A percentile compares a stretch with the other conserved stretches of the same genome.
These are phyloP conservation scores for Candida takata DNA, from an alignment of 805 yeast species.

Conservation along the genomic window DNA sequence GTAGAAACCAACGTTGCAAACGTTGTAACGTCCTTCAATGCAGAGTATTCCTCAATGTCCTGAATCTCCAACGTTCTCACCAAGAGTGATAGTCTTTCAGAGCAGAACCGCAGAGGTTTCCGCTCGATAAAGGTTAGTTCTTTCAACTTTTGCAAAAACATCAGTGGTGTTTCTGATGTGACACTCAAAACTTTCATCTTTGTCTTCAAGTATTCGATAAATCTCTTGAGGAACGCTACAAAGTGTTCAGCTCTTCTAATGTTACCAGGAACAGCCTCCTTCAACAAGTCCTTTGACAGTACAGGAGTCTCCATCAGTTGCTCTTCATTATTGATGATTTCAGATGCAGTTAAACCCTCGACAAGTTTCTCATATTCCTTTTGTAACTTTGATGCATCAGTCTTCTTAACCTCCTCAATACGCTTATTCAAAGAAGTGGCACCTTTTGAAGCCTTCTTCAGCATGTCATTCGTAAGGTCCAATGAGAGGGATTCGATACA, in stretches of 20 bases:
- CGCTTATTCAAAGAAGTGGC: constrained; percentile 71
- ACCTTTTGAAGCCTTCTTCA: constrained; percentile 82
- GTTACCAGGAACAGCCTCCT: constrained; percentile 96
- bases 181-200: constrained; percentile 97
- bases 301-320: constrained; percentile 82
- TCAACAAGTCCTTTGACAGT: constrained; percentile 73
- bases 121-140: constrained; percentile 88
- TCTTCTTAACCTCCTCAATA: constrained; percentile 76
- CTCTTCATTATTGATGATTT: constrained; percentile 56
- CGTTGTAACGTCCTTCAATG: constrained; percentile 91
- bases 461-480: constrained; percentile 84
- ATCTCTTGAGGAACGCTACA: constrained; percentile 83
- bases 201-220: constrained; percentile 90
- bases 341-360: constrained; percentile 80
- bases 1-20: constrained; percentile 95
- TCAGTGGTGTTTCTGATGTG: constrained; percentile 93
- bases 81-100: constrained; percentile 81
- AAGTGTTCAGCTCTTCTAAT: constrained; percentile 96
- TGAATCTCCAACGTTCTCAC: constrained; percentile 84
- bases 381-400: constrained; percentile 78
- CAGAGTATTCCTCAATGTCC: constrained; percentile 87
- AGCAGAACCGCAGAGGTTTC: constrained; percentile 86
- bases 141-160: constrained; percentile 87
- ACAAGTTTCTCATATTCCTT: constrained; percentile 89
- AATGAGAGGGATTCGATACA: constrained; percentile 93